These are phyloP conservation scores for Fragaria nilgerrensis DNA, from an alignment of 306 rosid species.

Conservation along the genomic window DNA sequence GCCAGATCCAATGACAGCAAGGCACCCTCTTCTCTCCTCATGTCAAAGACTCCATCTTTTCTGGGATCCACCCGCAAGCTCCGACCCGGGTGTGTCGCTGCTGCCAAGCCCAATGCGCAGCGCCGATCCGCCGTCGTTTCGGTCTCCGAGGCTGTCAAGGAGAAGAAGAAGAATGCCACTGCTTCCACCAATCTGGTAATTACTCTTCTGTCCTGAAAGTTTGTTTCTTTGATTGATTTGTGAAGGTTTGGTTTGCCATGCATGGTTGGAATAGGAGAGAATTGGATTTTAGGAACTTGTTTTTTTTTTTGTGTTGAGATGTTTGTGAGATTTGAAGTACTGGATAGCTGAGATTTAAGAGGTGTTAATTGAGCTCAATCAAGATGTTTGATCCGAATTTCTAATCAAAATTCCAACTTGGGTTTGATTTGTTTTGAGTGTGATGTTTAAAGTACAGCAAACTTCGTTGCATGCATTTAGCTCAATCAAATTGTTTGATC, in stretches of 20 bases:
- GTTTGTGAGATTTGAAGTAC: background rate
- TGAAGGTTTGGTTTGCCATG: background rate
- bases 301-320: background rate
- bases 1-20: slow-evolving; percentile 72
- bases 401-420: slow-evolving; percentile 7
- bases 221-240: slow-evolving; percentile 10
- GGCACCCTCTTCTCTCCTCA: slow-evolving; percentile 29
- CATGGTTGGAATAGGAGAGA: background rate
- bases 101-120: slow-evolving; percentile 23
- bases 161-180: slow-evolving; percentile 51
- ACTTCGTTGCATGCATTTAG: background rate
- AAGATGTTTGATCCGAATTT: slow-evolving; percentile 9
- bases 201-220: background rate
- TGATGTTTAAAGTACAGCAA: background rate
- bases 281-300: background rate
- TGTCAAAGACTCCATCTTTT: slow-evolving; percentile 42
- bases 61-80: slow-evolving; percentile 67
- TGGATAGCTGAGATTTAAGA: slow-evolving; percentile 10
- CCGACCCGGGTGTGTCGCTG: slow-evolving; percentile 37
- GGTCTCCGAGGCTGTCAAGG: slow-evolving; percentile 57
- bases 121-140: slow-evolving; percentile 58
- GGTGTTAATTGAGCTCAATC: background rate
- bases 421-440: background rate
- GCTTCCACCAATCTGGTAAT: slow-evolving; percentile 63
- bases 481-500: too few species aligned